These are phyloP conservation scores for Malassezia furfur DNA, from an alignment of 1,284 basidiomycete genomes.

Conservation along the genomic window DNA sequence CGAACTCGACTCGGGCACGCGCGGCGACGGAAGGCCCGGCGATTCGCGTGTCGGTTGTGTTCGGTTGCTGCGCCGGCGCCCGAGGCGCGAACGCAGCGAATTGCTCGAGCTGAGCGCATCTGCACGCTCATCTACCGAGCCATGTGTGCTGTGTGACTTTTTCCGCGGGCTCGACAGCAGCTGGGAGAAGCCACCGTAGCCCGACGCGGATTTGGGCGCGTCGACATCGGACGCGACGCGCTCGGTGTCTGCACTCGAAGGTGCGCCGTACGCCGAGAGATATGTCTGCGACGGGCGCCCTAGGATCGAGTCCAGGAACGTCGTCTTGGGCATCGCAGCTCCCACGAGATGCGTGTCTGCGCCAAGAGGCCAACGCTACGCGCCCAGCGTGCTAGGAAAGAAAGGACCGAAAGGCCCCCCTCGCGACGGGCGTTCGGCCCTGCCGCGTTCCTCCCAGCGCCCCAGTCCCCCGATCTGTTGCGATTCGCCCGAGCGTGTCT, in stretches of 20 bases:
- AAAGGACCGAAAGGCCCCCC: neutral
- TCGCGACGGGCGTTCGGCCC: conserved; percentile 10
- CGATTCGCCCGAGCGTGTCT: neutral
- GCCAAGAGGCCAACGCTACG: conserved; percentile 6
- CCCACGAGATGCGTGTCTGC: conserved; percentile 2
- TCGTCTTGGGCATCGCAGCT: conserved; percentile 28
- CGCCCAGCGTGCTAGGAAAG: neutral
- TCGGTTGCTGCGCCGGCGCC: neutral
- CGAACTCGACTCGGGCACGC: conserved; percentile 6
- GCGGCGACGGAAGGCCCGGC: neutral
- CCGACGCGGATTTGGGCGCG: neutral
- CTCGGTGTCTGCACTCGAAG: neutral
- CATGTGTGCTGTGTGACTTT: neutral
- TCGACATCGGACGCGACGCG: neutral
- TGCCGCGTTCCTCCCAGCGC: neutral
- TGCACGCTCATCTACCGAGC: neutral
- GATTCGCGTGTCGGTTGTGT: neutral
- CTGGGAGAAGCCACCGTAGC: neutral
- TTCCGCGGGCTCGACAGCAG: neutral
- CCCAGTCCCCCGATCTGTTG: neutral
- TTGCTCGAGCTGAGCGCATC: neutral
- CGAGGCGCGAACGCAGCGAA: neutral
- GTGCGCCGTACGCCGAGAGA: conserved; percentile 1
- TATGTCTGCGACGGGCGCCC: conserved; percentile 45
- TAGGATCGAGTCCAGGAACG: conserved; percentile 42